Evolutionary conservation across 2,329 filamentous ascomycete species (phyloP).

Genomic region (Cercospora sp.): DNA sequence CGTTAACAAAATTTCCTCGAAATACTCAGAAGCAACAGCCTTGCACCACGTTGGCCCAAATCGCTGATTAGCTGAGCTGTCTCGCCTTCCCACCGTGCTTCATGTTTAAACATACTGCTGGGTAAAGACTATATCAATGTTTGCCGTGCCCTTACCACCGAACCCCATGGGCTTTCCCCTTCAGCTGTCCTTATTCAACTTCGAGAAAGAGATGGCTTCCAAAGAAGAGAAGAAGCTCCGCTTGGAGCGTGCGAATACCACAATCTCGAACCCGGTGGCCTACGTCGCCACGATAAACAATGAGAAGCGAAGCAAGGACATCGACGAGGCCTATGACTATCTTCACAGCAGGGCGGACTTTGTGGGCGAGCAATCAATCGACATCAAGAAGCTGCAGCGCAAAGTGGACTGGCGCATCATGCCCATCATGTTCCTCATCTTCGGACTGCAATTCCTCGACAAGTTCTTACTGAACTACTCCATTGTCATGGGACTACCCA

Average conservation of each 20-base stretch:
- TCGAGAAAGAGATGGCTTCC: conserved; percentile 6
- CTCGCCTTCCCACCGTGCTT: not conserved
- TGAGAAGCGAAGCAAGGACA: conserved; percentile 7
- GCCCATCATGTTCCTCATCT: conserved; percentile 23
- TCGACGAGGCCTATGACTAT: conserved; percentile 23
- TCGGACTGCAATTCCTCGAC: conserved; percentile 26
- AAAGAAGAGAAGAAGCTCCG: conserved; percentile 7
- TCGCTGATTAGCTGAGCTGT: not conserved
- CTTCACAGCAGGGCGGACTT: conserved; percentile 15
- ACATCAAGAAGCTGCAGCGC: conserved; percentile 20
- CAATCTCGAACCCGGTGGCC: not conserved
- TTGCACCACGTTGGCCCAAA: not conserved
- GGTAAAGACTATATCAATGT: not conserved
- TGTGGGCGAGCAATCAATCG: conserved; percentile 14
- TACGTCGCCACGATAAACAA: conserved; percentile 1
- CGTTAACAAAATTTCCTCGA: not conserved
- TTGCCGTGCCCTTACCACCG: not conserved
- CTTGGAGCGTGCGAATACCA: not conserved
- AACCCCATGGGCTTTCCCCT: conserved; percentile 10
- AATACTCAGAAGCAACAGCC: not conserved
- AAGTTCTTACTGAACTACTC: conserved; percentile 67
- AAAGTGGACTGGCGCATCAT: conserved; percentile 27
- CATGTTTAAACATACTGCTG: not conserved
- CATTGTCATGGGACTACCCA: conserved; percentile 60
- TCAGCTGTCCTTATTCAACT: conserved; percentile 6